Base-by-base conservation (phyloP, 176 grass and related monocot genomes). In the maize (Zea mays) region DNA sequence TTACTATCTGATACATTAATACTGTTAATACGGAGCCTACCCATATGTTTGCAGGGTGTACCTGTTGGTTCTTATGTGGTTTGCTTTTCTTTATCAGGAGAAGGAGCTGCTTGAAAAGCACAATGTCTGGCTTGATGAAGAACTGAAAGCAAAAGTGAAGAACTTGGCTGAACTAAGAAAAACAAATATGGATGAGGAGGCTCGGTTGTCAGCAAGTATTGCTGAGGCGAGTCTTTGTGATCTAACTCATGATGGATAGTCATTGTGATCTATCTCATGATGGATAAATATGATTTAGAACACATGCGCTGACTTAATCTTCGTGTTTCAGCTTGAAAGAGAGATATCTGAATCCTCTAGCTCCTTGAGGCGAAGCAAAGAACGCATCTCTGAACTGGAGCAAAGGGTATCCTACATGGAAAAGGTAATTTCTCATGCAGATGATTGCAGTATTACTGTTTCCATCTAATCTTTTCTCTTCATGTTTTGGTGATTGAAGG, bases 21-120 rank as follows among this genome's bases (percentile, higher is more conserved):
- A 27, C 52, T 79, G 19, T 43, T 87, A 75, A 76, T 71, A 60
- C 55, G 72, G 10, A 49, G 54, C 46, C 39, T 69, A 9, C 15
- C 40, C 14, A 48, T 63, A 2, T 16, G 72, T 27, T 64, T 62
- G 2, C 21, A 62, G 39, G 49, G 36, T 64, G 2, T 35, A 56
- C 69, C 49, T 8, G 10, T 20, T 76, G 55, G 33, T 73, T 73
- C 35, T 65, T 88, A 70, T 51, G 60, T 80, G 19, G 8, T 81
- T 81, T 75, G 21, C 27, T 48, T 62, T 34, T 12, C 27, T 20
- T 90, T 87, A 72, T 69, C 60, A 99, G 96, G 96, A 99, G 85
- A 95, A 95, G 49, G 87, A 95, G 69, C 75, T 99, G 62, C 89
- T 99, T 62, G 85, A 89, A 83, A 92, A 87, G 46, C 90, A 99